Percentiles rank a stretch among this genome's conserved stretches.
Conservation (phyloP, 164 flowering plant genomes). For the Chimonanthus salicifolius region DNA sequence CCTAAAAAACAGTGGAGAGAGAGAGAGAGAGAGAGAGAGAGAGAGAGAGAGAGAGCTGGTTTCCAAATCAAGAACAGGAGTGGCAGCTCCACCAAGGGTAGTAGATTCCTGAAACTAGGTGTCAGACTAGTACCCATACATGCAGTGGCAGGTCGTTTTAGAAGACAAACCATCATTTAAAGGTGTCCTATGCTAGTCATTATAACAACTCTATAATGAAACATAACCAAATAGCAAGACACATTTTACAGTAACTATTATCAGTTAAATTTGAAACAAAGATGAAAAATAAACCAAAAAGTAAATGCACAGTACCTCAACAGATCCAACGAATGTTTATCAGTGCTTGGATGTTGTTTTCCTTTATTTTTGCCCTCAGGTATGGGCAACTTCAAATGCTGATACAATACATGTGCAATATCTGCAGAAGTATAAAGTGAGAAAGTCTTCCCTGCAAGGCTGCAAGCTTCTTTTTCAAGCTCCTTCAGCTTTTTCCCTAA, state of each 20-base stretch:
- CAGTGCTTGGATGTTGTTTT: conserved; percentile 89
- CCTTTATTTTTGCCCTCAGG: conserved; percentile 70
- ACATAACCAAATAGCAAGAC: too few relatives aligned
- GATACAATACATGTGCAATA: conserved; percentile 77
- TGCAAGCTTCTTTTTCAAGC: conserved; percentile 84
- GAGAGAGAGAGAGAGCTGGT: not conserved
- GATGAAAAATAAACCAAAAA: not conserved
- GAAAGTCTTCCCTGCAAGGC: conserved; percentile 78
- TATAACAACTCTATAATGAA: not conserved
- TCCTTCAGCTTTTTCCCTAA: conserved; percentile 57
- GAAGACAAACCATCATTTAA: not conserved
- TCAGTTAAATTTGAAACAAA: not conserved
- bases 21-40: too few relatives aligned
- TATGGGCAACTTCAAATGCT: conserved; percentile 76
- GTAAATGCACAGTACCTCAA: conserved; percentile 46
- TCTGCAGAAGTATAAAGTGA: conserved; percentile 78
- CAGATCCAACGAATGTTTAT: conserved; percentile 83
- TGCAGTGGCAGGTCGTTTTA: not conserved
- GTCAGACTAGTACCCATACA: not conserved
- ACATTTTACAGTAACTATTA: too few relatives aligned
- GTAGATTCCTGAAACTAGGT: not conserved
- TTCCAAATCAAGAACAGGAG: not conserved
- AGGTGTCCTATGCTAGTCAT: not conserved
- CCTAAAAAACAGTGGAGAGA: not conserved
- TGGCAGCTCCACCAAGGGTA: not conserved